Base-by-base conservation (phyloP, 495 filamentous ascomycete species). In the Xylaria grammica region DNA sequence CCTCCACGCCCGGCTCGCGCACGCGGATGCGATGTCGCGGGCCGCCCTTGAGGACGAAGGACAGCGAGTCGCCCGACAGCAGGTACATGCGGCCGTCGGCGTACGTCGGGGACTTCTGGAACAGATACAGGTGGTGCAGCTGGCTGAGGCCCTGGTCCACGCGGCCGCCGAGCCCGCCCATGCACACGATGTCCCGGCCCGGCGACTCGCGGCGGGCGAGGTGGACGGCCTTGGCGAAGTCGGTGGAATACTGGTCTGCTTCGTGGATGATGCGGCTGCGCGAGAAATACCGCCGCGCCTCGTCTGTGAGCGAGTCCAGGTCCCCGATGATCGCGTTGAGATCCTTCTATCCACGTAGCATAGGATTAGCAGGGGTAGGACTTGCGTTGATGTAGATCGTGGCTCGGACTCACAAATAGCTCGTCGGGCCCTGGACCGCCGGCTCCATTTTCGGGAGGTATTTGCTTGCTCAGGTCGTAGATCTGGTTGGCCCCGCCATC, bases 141-240 rank as follows among this genome's bases (percentile, higher is more conserved):
- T 94, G 89, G 30, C 92, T 93, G 32, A 99, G 84, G 4, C 88
- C 94, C 66, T 98, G 96, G 74, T 99, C 95, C 7, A 97, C 91
- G 29, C 95, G 86, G 3, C 96, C 96, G 22, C 90, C 91, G 0
- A 98, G 83, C 17, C 92, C 89, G 24, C 94, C 94, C n/a, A 94
- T 72, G 29, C 90, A 85, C 32, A 95, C 79, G 51, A 95, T 80
- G 65, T 84, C 77, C 32, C 69, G 63, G 20, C 72, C 69, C 20
- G 73, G 53, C 36, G 69, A 56, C 46, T 62, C 53, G n/a, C 60
- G 60, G 27, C 80, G 76, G 62, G 83, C 70, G 64, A 79, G 67
- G 32, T 75, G 72, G 51, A 96, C 84, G 51, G 88, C 87, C 44
- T 87, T 86, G 62, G 71, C 72, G 54, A 84, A 97, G 79, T 78